Base-by-base conservation (phyloP, 169 alveolate genomes). In the Toxoplasma gondii region DNA sequence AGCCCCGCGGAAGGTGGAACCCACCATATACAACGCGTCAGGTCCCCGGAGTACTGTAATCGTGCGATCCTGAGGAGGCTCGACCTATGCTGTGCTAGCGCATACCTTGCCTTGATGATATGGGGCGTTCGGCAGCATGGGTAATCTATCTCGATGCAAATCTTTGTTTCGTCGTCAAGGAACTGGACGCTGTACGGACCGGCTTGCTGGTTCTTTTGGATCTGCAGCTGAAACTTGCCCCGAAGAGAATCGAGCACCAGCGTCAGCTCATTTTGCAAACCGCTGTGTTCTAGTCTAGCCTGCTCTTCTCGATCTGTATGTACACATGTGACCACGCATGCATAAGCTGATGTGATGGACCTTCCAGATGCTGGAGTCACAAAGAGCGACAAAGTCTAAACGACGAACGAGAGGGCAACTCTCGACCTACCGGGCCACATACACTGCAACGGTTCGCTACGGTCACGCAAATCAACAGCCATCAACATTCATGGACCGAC, bases 111-210 rank as follows among this genome's bases (percentile, higher is more conserved):
- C 39, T 83, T 70, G 31, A 84, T 49, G 27, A 44, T 36, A 81
- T 94, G 81, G 36, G 94, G 80, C 12, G 96, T 87, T 19, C 92
- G 96, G 53, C 96, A 69, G 90, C 90, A 91, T 38, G 93, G 84
- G 54, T 84, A 88, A 67, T 96, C 97, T 45, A 94, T 36, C 27
- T 94, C 96, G n/a, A 96, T 0, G 41, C 91, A 92, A 0, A 95
- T 88, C 58, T 84, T 81, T 7, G 96, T 93, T 12, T 94, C 96
- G 22, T 93, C 96, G 84, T 96, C 97, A 45, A 88, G 53, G 82
- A 96, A 94, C 87, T 94, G 95, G n/a, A 96, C 96, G 19, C 93
- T 88, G 88, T 94, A 96, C 45, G 95, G 96, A 34, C 96, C 96
- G 22, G 88, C 92, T 7, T 36, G 90, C 10, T 39, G 88, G 74